phyloP scores from a whole-genome alignment of 1,139 yeast genomes.

The Blastobotrys capitulatus region DNA sequence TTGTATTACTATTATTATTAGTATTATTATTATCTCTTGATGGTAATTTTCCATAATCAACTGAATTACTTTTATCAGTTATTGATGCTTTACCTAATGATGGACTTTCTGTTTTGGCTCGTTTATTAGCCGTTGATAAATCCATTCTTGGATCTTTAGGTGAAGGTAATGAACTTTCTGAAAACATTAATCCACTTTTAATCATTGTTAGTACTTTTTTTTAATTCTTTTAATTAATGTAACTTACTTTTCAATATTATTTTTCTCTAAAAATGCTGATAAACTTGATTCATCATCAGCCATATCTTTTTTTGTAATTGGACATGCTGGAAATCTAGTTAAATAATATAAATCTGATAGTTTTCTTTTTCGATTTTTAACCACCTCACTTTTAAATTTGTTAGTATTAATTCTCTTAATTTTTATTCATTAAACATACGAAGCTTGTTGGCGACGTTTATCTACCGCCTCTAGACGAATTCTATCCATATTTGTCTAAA shows the following conservation, averaged over 20 bases:
- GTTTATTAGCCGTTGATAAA: background rate
- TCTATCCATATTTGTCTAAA: constrained; percentile 33
- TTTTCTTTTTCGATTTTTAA: constrained; percentile 46
- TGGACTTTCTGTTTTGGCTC: constrained; percentile 16
- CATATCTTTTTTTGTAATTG: constrained; percentile 36
- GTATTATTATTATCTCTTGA: background rate
- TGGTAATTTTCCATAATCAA: constrained; percentile 5
- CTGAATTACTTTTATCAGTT: constrained; percentile 1
- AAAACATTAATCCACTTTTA: constrained; percentile 28
- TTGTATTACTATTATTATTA: background rate
- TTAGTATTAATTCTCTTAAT: background rate
- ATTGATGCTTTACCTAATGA: constrained; percentile 7
- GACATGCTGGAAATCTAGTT: constrained; percentile 41
- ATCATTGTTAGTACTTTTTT: constrained; percentile 1
- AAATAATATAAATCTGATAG: constrained; percentile 52
- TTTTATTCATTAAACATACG: constrained; percentile 3
- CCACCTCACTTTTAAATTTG: constrained; percentile 30
- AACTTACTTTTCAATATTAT: constrained; percentile 40
- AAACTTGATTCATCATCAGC: constrained; percentile 38
- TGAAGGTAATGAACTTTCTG: constrained; percentile 25
- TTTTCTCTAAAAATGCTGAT: constrained; percentile 40
- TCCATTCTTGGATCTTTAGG: constrained; percentile 14
- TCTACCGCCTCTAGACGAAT: constrained; percentile 43
- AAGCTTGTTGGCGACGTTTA: constrained; percentile 35
- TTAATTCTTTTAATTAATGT: background rate